Evolutionary conservation across 306 rosid genomes (phyloP).

Genomic region (Vigna unguiculata): DNA sequence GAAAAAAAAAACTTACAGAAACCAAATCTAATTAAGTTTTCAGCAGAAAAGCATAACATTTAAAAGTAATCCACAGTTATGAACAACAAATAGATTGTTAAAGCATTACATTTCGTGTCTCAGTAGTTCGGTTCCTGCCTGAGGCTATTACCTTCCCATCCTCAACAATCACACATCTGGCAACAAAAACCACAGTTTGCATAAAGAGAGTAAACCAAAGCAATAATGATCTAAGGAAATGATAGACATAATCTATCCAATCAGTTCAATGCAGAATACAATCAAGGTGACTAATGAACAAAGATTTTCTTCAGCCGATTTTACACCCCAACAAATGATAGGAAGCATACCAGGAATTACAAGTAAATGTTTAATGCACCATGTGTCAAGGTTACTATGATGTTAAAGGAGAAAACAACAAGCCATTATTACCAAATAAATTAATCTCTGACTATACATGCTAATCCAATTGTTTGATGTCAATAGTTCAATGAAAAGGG

Average conservation of each 20-base stretch:
- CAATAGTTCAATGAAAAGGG: not conserved
- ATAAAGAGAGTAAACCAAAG: constrained; percentile 26
- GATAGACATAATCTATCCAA: not conserved
- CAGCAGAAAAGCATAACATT: not conserved
- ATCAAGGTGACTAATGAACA: constrained; percentile 7
- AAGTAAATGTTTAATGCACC: constrained; percentile 6
- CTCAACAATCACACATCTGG: constrained; percentile 83
- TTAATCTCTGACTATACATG: constrained; percentile 9
- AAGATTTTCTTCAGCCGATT: constrained; percentile 13
- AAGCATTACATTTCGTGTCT: constrained; percentile 78
- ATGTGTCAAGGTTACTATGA: constrained; percentile 8
- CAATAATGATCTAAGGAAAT: constrained; percentile 1
- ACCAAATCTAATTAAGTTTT: constrained; percentile 8
- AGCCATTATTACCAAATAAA: not conserved
- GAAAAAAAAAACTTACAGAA: not conserved
- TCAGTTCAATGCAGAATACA: not conserved
- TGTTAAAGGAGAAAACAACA: constrained; percentile 33
- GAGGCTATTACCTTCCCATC: constrained; percentile 75
- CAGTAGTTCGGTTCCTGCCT: constrained; percentile 87
- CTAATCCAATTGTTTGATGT: constrained; percentile 7
- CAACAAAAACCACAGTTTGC: constrained; percentile 44
- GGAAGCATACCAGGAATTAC: constrained; percentile 2
- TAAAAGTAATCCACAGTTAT: constrained; percentile 16
- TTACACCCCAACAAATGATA: constrained; percentile 24
- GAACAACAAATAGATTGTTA: constrained; percentile 12